Evolutionary conservation across 371 early-diverging fungal genomes (phyloP), one percentile per base, ranked within the genome.

Genomic region (Choanephora cucurbitarum): DNA sequence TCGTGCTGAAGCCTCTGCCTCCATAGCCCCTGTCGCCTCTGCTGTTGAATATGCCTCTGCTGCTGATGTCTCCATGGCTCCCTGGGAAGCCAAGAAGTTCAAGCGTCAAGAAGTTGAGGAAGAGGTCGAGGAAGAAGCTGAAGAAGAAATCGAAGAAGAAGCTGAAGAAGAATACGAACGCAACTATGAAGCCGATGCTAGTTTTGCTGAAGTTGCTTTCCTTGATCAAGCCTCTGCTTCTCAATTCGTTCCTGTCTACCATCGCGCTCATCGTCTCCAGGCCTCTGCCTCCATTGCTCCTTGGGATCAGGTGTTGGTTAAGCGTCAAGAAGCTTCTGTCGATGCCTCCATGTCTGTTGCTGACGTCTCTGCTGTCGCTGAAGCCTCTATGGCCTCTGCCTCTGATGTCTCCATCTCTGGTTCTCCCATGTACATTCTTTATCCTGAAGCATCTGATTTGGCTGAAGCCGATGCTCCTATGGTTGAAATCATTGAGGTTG

Each of bases 221-320:
- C 8, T 24, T 18, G 49, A 19, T 17, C 13, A 13, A 18, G 48
- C 11, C 17, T 56, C 57, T 49, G 40, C 33, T 15, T 49, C 57
- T 44, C 32, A 31, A 17, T n/a, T 28, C 23, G 39, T 21, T 6
- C 14, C 22, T 21, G n/a, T 18, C 6, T 31, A 18, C 42, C 32
- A 24, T 18, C 24, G 43, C 24, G 3, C 17, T 10, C 9, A 28
- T 17, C 31, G 52, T 24, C 50, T 22, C 39, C 13, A 11, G 23
- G 24, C n/a, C 39, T 23, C 55, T 31, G 55, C 31, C 4, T 46
- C 40, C 28, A 31, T 17, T 51, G 42, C 50, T 49, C n/a, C 39
- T 23, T 8, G 2, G 22, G 13, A 14, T 7, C 14, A 11, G 2
- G 10, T 6, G 37, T 14, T 13, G 13, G 7, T 6, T 19, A 39